These are phyloP conservation scores for Linderina pennispora DNA, from an alignment of 192 early-diverging fungal genomes.

Conservation along the genomic window DNA sequence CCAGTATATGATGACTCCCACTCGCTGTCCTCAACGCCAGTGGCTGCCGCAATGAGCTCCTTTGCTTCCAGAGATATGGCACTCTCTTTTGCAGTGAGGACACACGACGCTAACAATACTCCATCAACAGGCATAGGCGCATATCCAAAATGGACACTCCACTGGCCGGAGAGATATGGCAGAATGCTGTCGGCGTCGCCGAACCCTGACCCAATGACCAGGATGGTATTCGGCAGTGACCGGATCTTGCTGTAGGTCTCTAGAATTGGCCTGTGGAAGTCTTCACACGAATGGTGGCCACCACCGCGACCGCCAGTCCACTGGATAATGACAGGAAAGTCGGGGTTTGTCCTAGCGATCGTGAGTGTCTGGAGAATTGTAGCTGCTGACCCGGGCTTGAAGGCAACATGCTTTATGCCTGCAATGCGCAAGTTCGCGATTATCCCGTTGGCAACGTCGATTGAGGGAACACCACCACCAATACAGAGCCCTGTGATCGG, in stretches of 20 bases:
- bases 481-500: conserved; percentile 83
- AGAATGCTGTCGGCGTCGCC: conserved; percentile 79
- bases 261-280: conserved; percentile 79
- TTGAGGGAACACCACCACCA: conserved; percentile 78
- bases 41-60: conserved; percentile 77
- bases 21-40: conserved; percentile 73
- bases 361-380: conserved; percentile 73
- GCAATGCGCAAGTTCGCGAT: conserved; percentile 62
- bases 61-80: conserved; percentile 73
- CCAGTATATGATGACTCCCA: conserved; percentile 86
- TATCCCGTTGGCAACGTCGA: conserved; percentile 76
- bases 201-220: conserved; percentile 92
- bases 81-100: conserved; percentile 91
- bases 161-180: conserved; percentile 92
- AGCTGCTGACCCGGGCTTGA: conserved; percentile 79
- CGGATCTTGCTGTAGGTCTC: conserved; percentile 72
- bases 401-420: conserved; percentile 71
- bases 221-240: conserved; percentile 66
- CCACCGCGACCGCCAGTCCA: conserved; percentile 92
- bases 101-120: conserved; percentile 87
- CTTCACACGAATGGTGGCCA: conserved; percentile 90
- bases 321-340: conserved; percentile 78
- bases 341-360: conserved; percentile 77
- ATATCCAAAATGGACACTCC: conserved; percentile 69
- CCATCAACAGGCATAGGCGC: conserved; percentile 97